Base-by-base conservation (phyloP, 768 basidiomycete species). In the Tephrocybe sp. region DNA sequence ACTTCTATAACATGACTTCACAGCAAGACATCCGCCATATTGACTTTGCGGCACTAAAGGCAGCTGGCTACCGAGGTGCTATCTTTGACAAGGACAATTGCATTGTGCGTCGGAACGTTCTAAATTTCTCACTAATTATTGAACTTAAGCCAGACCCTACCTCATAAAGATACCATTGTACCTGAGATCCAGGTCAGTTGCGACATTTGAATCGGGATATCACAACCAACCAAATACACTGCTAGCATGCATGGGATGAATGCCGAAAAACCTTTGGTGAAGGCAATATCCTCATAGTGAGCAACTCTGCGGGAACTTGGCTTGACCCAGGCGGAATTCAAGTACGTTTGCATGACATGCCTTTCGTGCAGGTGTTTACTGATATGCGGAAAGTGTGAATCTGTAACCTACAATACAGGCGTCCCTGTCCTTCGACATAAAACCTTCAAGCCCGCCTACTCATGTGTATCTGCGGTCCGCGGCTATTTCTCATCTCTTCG, bases 11-110 rank as follows among this genome's bases (percentile, higher is more conserved):
- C 48, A 54, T 40, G 54, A 45, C 56, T 47, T 60, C 69, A 57
- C 72, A 86, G 85, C 65, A 77, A 90, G 91, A 91, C 65, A 91
- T 95, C 60, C 88, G 90, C 75, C 78, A 86, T 57, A 76, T 95
- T 61, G 83, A 95, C 68, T 93, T 92, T 74, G 58, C 59, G 8
- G 83, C 83, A 32, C 73, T 98, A 33, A 79, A 79, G 50, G 74
- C 75, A 50, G 82, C 85, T 7, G 93, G 95, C 4, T 94, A 92
- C 65, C 81, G 84, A 40, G 93, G 90, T n/a, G 90, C 88, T 3
- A 84, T 99, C 1, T 88, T 98, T 58, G 96, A 98, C 78, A 98
- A 98, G 71, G 96, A 99, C 64, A 98, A 99, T 61, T 98, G 96
- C 63, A 70, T 98, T 58, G 96, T 92, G 57, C 24, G 87, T 72